Percentiles rank a stretch among this genome's conserved stretches.
These are phyloP conservation scores for Paraconiothyrium brasiliense DNA, from an alignment of 2,329 filamentous ascomycete species.

Conservation along the genomic window DNA sequence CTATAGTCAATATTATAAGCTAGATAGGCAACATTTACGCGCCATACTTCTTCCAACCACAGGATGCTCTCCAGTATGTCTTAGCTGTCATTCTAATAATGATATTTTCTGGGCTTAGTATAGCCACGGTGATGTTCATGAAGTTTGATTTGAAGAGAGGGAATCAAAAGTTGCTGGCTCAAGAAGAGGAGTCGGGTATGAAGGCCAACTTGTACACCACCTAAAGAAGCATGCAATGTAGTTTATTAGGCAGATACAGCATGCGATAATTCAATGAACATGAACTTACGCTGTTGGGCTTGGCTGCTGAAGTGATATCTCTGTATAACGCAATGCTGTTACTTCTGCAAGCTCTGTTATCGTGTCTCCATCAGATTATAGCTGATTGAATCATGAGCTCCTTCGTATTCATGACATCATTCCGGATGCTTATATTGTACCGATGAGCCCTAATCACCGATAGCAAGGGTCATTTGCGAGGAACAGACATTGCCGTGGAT, in stretches of 20 bases:
- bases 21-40: conserved; percentile 21
- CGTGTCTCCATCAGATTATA: too few relatives aligned
- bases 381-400: too few relatives aligned
- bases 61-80: conserved; percentile 18
- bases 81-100: conserved; percentile 21
- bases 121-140: conserved; percentile 18
- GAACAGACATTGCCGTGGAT: neutral
- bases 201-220: conserved; percentile 4
- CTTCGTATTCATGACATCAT: too few relatives aligned
- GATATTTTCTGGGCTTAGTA: conserved; percentile 16
- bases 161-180: conserved; percentile 5
- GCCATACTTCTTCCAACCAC: conserved; percentile 21
- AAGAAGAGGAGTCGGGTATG: conserved; percentile 1
- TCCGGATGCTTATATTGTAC: neutral
- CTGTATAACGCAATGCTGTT: too few relatives aligned
- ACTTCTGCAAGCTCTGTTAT: too few relatives aligned
- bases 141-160: conserved; percentile 17
- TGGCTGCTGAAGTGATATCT: too few relatives aligned
- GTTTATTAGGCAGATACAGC: too few relatives aligned
- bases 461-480: neutral
- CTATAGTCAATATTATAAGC: conserved; percentile 23
- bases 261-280: too few relatives aligned
- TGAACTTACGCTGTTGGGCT: too few relatives aligned
- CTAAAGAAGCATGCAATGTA: neutral
- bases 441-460: neutral